Evolutionary conservation across 2,329 filamentous ascomycete species (phyloP), one percentile per base, ranked within the genome.

Genomic region (Albifimbria verrucaria): DNA sequence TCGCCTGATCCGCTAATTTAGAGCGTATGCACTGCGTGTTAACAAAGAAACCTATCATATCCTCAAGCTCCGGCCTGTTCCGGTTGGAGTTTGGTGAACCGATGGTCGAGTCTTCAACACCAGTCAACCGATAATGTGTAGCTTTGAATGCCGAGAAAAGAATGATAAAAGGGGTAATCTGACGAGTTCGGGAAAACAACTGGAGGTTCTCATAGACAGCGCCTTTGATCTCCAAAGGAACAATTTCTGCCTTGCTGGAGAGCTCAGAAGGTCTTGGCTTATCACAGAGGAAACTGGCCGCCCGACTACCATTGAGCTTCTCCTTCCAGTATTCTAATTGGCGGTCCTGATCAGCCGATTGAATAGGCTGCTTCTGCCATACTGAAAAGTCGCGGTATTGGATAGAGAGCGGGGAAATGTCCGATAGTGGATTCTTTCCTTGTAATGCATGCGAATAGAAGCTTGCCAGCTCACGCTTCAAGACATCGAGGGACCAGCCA

Each of bases 331-430:
- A 32, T 15, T 7, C 26, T 15, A 32, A 15, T 32, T 32, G 26
- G 9, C 26, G 26, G 7, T 32, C 26, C 9, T 32, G 26, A 7
- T 32, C 15, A 15, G 26, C 26, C 7, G 15, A 7, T 32, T 32
- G 26, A 4, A 55, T 22, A 49, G 50, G 59, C 22, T 62, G 56
- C 26, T 15, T 32, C 15, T 32, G 9, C 59, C 59, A 60, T 1
- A 46, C 24, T 1, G 60, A 41, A 25, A 55, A 60, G 48, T 62
- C 58, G 9, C 59, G 45, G 25, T 60, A 62, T 52, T 62, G 58
- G n/a, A 62, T 61, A 1, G 59, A 50, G 1, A 63, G 52, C 0
- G 59, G 58, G 1, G 39, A 20, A 7, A 56, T 22, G 7, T 49
- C 17, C 4, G 54, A 52, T 3, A 55, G 15, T 7, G 26, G 55